Percentiles rank a stretch among this genome's conserved stretches.
Evolutionary conservation across 805 yeast species (phyloP).

Genomic region (Pichia thaimueangensis): DNA sequence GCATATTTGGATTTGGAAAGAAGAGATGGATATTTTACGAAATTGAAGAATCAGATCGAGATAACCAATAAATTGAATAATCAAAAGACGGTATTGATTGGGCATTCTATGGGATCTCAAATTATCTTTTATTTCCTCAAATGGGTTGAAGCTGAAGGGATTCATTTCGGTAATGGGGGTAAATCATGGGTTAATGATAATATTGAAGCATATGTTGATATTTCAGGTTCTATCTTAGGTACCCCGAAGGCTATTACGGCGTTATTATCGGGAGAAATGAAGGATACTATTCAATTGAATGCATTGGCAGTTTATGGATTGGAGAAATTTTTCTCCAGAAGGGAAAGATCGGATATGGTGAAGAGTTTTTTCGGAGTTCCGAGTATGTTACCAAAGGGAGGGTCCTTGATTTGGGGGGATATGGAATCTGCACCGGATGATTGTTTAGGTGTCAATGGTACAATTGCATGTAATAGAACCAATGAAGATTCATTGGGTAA

Average conservation of each 20-base stretch:
- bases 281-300: slow-evolving; percentile 91
- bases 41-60: slow-evolving; percentile 71
- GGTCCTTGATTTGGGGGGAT: slow-evolving; percentile 84
- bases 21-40: slow-evolving; percentile 80
- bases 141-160: slow-evolving; percentile 93
- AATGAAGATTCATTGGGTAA: slow-evolving; percentile 50
- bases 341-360: slow-evolving; percentile 81
- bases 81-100: slow-evolving; percentile 70
- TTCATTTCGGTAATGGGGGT: slow-evolving; percentile 86
- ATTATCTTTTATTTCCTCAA: slow-evolving; percentile 81
- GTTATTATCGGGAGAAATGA: slow-evolving; percentile 94
- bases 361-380: slow-evolving; percentile 92
- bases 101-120: slow-evolving; percentile 98
- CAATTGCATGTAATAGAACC: slow-evolving; percentile 13
- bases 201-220: slow-evolving; percentile 74
- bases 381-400: slow-evolving; percentile 96
- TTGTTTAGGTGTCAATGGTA: slow-evolving; percentile 10
- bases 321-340: slow-evolving; percentile 86
- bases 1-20: slow-evolving; percentile 82
- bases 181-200: slow-evolving; percentile 78
- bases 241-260: slow-evolving; percentile 94
- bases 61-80: slow-evolving; percentile 40
- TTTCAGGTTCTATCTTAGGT: slow-evolving; percentile 86
- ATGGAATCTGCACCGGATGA: slow-evolving; percentile 68
- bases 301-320: slow-evolving; percentile 89